These are phyloP conservation scores for Beta macrorhiza DNA, from an alignment of 179 eudicot genomes.

Conservation along the genomic window DNA sequence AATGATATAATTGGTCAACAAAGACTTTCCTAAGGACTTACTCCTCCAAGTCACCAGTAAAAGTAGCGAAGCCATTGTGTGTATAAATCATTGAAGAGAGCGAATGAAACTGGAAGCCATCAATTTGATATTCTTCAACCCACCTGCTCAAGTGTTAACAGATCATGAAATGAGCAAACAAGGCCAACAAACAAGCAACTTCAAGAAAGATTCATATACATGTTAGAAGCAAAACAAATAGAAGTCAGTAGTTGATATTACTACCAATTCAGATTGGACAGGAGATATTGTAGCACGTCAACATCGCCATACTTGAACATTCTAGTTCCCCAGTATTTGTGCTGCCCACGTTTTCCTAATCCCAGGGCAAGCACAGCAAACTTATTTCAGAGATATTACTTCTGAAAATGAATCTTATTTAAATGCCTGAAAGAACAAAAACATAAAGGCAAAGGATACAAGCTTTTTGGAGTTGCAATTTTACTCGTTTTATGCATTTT, in stretches of 20 bases:
- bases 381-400: neutral
- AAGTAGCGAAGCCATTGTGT: constrained; percentile 92
- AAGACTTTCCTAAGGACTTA: constrained; percentile 42
- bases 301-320: constrained; percentile 96
- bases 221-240: neutral
- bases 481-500: neutral
- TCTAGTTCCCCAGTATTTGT: constrained; percentile 98
- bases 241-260: neutral
- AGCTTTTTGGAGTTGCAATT: neutral
- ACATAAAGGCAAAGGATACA: neutral
- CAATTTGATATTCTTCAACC: constrained; percentile 87
- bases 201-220: neutral
- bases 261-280: constrained; percentile 95
- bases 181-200: neutral
- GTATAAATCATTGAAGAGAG: constrained; percentile 94
- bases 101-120: constrained; percentile 96
- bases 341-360: constrained; percentile 91
- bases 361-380: constrained; percentile 22
- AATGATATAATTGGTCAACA: constrained; percentile 17
- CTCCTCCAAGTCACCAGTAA: constrained; percentile 91
- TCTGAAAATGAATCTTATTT: neutral
- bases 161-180: neutral
- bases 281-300: constrained; percentile 90
- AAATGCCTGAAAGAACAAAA: neutral
- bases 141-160: constrained; percentile 62